Evolutionary conservation across 495 filamentous ascomycete species (phyloP).

Genomic region (Aspergillus taichungensis): DNA sequence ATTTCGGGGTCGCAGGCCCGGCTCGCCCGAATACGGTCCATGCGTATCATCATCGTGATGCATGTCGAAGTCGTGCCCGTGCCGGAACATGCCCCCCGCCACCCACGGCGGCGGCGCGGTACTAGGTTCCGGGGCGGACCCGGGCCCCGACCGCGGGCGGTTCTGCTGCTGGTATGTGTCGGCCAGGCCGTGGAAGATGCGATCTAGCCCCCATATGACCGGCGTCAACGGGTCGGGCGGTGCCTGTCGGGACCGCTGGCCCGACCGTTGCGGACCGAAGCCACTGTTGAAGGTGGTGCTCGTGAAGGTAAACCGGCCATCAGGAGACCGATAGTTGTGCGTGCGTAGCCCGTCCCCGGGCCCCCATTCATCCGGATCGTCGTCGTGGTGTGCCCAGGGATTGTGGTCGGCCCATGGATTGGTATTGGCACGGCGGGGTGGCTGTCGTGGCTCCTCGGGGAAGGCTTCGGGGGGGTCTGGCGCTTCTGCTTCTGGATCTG

Average conservation of each 20-base stretch:
- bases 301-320: slow-evolving; percentile 33
- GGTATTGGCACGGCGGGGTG: slow-evolving; percentile 9
- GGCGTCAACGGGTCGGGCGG: slow-evolving; percentile 19
- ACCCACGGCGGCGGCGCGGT: too few relatives aligned
- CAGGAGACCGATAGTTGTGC: slow-evolving; percentile 40
- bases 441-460: slow-evolving; percentile 10
- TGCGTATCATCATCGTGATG: too few relatives aligned
- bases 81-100: too few relatives aligned
- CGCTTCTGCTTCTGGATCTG: slow-evolving; percentile 16
- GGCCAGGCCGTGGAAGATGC: slow-evolving; percentile 22
- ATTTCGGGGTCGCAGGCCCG: slow-evolving; percentile 25
- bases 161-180: slow-evolving; percentile 15
- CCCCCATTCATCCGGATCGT: slow-evolving; percentile 5
- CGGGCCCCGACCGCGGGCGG: background rate
- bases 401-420: slow-evolving; percentile 28
- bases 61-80: slow-evolving; percentile 4
- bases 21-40: too few relatives aligned
- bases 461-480: slow-evolving; percentile 11
- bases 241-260: slow-evolving; percentile 6
- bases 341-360: slow-evolving; percentile 24
- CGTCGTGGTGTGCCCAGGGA: slow-evolving; percentile 29
- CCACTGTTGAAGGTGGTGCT: slow-evolving; percentile 25
- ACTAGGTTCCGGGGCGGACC: too few relatives aligned
- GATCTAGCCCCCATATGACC: slow-evolving; percentile 24
- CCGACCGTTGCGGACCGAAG: slow-evolving; percentile 11